Evolutionary conservation across 2,329 filamentous ascomycete species (phyloP).

Genomic region (Pseudogymnoascus sp.): DNA sequence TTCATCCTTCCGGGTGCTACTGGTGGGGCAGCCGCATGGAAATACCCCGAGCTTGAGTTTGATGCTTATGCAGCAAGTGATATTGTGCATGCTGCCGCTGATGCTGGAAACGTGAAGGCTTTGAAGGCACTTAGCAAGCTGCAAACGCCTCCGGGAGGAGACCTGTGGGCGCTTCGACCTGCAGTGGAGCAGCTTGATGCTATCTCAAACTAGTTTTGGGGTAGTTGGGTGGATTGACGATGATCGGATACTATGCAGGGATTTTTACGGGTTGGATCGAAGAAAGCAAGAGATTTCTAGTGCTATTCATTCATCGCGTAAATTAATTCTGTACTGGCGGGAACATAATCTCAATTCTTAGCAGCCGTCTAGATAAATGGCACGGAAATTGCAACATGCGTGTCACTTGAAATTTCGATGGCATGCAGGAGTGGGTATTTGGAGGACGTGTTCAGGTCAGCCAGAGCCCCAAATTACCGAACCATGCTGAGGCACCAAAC

Average conservation of each 20-base stretch:
- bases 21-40: slow-evolving; percentile 17
- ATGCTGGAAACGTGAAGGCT: slow-evolving; percentile 20
- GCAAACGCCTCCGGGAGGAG: slow-evolving; percentile 21
- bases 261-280: neutral
- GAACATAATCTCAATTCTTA: neutral
- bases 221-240: neutral
- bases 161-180: slow-evolving; percentile 23
- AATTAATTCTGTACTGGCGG: neutral
- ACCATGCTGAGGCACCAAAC: neutral
- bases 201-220: neutral
- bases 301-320: neutral
- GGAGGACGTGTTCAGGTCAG: neutral
- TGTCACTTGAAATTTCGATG: neutral
- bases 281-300: neutral
- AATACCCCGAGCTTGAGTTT: slow-evolving; percentile 21
- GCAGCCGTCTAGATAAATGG: neutral
- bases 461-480: neutral
- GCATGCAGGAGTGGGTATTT: neutral
- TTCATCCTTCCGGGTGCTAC: slow-evolving; percentile 24
- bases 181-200: slow-evolving; percentile 25
- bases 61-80: slow-evolving; percentile 23
- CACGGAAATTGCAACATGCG: neutral
- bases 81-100: slow-evolving; percentile 22
- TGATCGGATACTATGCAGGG: neutral
- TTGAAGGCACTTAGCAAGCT: slow-evolving; percentile 14